Conservation (phyloP, 176 grass and related monocot genomes). For the Hyparrhenia diplandra region DNA sequence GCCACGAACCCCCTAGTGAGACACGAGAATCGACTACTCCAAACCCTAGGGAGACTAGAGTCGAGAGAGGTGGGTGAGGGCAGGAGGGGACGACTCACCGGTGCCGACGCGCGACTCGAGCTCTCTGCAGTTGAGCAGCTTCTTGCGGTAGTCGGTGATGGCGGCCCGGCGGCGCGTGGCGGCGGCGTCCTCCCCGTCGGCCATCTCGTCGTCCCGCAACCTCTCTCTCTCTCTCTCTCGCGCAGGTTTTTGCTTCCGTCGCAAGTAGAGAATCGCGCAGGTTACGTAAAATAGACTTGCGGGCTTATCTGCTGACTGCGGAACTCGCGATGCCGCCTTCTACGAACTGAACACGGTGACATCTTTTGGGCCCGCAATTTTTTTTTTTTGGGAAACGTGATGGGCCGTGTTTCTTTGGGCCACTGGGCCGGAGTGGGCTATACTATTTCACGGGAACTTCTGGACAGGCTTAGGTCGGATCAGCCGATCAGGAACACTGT, state of each 20-base stretch:
- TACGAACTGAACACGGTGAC: not conserved
- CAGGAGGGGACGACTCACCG: constrained; percentile 29
- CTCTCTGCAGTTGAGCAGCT: constrained; percentile 87
- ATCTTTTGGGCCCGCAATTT: not conserved
- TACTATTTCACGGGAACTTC: not conserved
- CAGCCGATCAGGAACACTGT: no score
- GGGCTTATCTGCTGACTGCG: not conserved
- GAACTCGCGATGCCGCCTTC: no score
- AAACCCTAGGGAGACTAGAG: constrained; percentile 4
- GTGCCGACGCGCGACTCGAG: constrained; percentile 80
- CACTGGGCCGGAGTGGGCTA: not conserved
- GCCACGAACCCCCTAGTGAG: not conserved
- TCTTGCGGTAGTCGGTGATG: constrained; percentile 75
- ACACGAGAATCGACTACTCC: not conserved
- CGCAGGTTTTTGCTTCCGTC: constrained; percentile 39
- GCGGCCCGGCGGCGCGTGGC: constrained; percentile 42
- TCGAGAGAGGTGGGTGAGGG: not conserved
- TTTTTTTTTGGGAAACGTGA: not conserved
- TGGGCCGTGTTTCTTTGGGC: not conserved
- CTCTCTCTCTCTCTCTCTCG: not conserved
- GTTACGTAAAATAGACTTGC: not conserved
- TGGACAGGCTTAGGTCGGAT: no score
- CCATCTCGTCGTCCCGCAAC: constrained; percentile 42
- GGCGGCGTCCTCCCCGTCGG: constrained; percentile 67
- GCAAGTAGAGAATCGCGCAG: constrained; percentile 34